phyloP scores from a whole-genome alignment of 768 basidiomycete genomes.

The Clavaria fumosa region DNA sequence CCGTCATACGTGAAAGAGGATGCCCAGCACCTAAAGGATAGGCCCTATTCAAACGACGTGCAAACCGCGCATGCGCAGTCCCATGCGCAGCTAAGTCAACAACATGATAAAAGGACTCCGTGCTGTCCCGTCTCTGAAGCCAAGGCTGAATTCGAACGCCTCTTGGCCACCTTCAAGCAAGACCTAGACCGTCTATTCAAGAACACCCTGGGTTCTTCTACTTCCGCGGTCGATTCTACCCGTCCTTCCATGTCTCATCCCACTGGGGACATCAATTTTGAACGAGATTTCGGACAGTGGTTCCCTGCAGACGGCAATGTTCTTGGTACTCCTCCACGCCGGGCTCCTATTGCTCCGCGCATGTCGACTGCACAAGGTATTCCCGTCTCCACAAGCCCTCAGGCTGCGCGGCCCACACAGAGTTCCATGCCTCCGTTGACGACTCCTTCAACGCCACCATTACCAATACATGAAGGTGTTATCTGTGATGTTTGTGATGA shows the following conservation, averaged over 20 bases:
- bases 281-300: too few relatives aligned
- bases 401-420: too few relatives aligned
- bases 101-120: constrained; percentile 7
- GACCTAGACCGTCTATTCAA: constrained; percentile 35
- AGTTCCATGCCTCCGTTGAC: too few relatives aligned
- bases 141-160: constrained; percentile 31
- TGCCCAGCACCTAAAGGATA: too few relatives aligned
- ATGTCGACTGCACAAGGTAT: too few relatives aligned
- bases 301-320: too few relatives aligned
- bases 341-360: too few relatives aligned
- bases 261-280: neutral
- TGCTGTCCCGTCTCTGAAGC: constrained; percentile 33
- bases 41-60: too few relatives aligned
- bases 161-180: constrained; percentile 36
- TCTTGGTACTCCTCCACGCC: too few relatives aligned
- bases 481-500: constrained; percentile 49
- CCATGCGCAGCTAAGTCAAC: constrained; percentile 2
- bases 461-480: constrained; percentile 36
- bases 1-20: too few relatives aligned
- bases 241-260: constrained; percentile 1
- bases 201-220: constrained; percentile 19
- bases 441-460: constrained; percentile 11
- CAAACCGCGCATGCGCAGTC: too few relatives aligned
- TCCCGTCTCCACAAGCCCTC: too few relatives aligned
- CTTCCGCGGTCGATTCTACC: neutral